Percentiles rank a stretch among this genome's conserved stretches.
Evolutionary conservation across 108 stramenopile genomes (phyloP).

Genomic region (Schizochytrium sp.): DNA sequence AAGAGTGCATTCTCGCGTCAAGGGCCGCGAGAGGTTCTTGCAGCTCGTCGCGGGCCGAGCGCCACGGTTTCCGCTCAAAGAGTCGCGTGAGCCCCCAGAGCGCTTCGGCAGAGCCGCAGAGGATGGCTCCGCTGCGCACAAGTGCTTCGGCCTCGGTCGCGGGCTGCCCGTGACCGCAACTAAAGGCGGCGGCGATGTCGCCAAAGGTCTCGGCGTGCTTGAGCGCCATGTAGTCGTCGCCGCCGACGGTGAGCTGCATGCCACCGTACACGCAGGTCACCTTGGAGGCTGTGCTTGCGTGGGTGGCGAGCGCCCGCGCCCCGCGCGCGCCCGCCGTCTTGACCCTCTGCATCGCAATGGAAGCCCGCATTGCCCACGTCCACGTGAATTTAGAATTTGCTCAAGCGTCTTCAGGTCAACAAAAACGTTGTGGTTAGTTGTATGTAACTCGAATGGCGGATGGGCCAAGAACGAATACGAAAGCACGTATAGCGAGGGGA

Average conservation of each 20-base stretch:
- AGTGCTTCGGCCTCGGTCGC: background rate
- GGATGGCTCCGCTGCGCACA: background rate
- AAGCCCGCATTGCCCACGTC: too few relatives aligned
- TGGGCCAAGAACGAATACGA: too few relatives aligned
- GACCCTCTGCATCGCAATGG: background rate
- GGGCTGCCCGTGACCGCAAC: background rate
- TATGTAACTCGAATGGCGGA: too few relatives aligned
- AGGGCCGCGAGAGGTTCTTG: background rate
- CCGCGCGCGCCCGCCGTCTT: background rate
- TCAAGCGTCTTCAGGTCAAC: too few relatives aligned
- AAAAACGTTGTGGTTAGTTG: too few relatives aligned
- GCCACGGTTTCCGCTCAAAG: background rate
- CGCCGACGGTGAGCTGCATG: background rate
- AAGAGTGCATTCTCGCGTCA: background rate
- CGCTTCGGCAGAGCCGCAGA: background rate
- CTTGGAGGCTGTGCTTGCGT: background rate
- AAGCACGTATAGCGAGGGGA: too few relatives aligned
- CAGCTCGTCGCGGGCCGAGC: background rate
- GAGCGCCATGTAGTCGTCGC: background rate
- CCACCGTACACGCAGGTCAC: background rate
- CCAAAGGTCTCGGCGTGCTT: background rate
- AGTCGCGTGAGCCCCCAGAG: background rate
- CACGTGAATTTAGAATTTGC: too few relatives aligned
- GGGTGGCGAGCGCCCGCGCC: background rate
- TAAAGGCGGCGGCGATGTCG: background rate